Base-by-base conservation (phyloP, 140 eudicot species). In the Anethum foeniculum region DNA sequence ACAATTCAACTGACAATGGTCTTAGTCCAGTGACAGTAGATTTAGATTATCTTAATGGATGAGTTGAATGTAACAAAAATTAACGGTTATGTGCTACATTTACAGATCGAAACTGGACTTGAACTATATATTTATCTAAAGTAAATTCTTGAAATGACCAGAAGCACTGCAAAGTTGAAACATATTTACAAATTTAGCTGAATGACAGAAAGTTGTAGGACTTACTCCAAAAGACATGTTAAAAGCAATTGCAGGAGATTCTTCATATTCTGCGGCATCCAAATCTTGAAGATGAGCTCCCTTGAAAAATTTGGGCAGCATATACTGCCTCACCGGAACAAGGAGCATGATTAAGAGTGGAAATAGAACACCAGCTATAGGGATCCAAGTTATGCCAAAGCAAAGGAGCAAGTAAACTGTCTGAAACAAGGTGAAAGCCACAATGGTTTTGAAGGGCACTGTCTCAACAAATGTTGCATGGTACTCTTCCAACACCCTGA, bases 221-320 rank as follows among this genome's bases (percentile, higher is more conserved):
- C 97, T 92, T 89, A 94, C 98, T 73, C 88, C 94, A 67, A 79
- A 94, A 60, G 93, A 68, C 85, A 88, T 74, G 74, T 90, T 94
- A 89, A 88, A 92, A 27, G 90, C 78, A 69, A 89, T 82, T 47
- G 97, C 90, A 81, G 92, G 90, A 62, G 93, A 88, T 86, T 94
- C 98, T 89, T 92, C 98, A 43, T 92, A 94, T 84, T 94, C 97
- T 14, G 98, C 96, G 75, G 98, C 98, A 78, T 94, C 98, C 82
- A 94, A 83, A 80, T 94, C 98, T 87, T 94, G 98, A 83, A 94
- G 90, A 89, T 94, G 98, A 13, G 86, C 97, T 30, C 89, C 98
- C 89, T 94, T 94, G 85, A 92, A 94, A 73, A 94, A 92, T 52
- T 86, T 90, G 30, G 98, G 97, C 64, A 94, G 97, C 83, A 92